These are phyloP conservation scores for Penicillium lividum DNA, from an alignment of 495 filamentous ascomycete species.

Conservation along the genomic window DNA sequence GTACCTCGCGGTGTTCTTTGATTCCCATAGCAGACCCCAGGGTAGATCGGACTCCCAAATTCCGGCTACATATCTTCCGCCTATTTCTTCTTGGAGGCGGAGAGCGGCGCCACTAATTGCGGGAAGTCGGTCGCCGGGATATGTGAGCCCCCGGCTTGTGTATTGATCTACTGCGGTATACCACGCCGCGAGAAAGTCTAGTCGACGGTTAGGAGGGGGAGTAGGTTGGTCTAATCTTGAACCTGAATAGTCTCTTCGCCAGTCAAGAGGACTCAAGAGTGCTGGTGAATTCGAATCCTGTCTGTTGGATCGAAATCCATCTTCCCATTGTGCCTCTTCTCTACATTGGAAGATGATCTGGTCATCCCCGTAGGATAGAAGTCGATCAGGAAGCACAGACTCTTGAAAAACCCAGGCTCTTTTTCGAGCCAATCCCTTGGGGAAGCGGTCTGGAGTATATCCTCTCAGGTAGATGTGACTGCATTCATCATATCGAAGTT, in stretches of 20 bases:
- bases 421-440: not conserved
- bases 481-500: not conserved
- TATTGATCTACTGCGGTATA: not conserved
- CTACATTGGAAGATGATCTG: not conserved
- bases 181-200: not conserved
- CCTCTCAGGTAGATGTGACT: not conserved
- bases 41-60: constrained; percentile 1
- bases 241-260: not conserved
- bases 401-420: constrained; percentile 2
- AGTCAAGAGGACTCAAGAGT: not conserved
- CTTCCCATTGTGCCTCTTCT: not conserved
- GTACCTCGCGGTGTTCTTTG: not conserved
- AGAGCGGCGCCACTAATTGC: not conserved
- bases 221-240: not conserved
- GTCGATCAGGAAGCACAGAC: not conserved
- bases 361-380: not conserved
- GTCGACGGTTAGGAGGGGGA: not conserved
- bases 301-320: not conserved
- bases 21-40: not conserved
- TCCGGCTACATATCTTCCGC: not conserved
- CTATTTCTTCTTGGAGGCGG: not conserved
- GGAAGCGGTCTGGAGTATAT: not conserved
- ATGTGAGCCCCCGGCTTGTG: not conserved
- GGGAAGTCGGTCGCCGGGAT: not conserved
- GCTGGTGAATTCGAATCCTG: not conserved